Conservation (phyloP, 2,329 filamentous ascomycete genomes). For the Septoria petroselini region DNA sequence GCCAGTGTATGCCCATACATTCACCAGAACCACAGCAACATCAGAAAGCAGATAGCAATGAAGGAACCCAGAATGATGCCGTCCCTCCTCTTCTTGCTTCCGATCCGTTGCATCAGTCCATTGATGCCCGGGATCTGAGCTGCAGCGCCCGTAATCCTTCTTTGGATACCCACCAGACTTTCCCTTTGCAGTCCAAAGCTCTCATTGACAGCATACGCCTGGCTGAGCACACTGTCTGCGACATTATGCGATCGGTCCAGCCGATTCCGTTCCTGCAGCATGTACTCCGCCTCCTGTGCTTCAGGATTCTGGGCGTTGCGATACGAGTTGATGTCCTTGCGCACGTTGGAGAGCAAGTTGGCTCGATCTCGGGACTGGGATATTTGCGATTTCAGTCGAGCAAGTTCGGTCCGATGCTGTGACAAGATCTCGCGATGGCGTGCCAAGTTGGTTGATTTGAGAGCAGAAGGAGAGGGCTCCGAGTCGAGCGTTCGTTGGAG, state of each 20-base stretch:
- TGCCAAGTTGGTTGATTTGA: slow-evolving; percentile 95
- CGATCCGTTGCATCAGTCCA: slow-evolving; percentile 85
- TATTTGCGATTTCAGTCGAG: slow-evolving; percentile 69
- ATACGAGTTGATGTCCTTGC: slow-evolving; percentile 88
- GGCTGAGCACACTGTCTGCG: slow-evolving; percentile 84
- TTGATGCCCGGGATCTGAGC: slow-evolving; percentile 93
- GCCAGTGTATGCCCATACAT: not conserved
- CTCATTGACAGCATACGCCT: slow-evolving; percentile 96
- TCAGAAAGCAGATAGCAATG: slow-evolving; percentile 85
- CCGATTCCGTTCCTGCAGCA: slow-evolving; percentile 82
- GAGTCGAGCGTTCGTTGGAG: slow-evolving; percentile 88
- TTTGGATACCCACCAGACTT: slow-evolving; percentile 81
- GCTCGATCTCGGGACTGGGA: slow-evolving; percentile 77
- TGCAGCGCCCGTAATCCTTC: slow-evolving; percentile 83
- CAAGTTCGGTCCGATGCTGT: slow-evolving; percentile 80
- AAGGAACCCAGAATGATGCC: slow-evolving; percentile 89
- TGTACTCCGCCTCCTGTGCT: slow-evolving; percentile 88
- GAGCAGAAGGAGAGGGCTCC: slow-evolving; percentile 82
- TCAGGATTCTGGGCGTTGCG: slow-evolving; percentile 68
- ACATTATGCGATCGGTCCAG: slow-evolving; percentile 88
- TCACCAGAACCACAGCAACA: slow-evolving; percentile 75
- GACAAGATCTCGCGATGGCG: slow-evolving; percentile 86
- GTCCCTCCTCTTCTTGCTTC: slow-evolving; percentile 89
- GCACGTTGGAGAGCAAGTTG: slow-evolving; percentile 86
- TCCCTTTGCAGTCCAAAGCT: slow-evolving; percentile 84